Evolutionary conservation across 805 yeast species (phyloP), one percentile per base, ranked within the genome.

Genomic region (Metschnikowia reukaufii): DNA sequence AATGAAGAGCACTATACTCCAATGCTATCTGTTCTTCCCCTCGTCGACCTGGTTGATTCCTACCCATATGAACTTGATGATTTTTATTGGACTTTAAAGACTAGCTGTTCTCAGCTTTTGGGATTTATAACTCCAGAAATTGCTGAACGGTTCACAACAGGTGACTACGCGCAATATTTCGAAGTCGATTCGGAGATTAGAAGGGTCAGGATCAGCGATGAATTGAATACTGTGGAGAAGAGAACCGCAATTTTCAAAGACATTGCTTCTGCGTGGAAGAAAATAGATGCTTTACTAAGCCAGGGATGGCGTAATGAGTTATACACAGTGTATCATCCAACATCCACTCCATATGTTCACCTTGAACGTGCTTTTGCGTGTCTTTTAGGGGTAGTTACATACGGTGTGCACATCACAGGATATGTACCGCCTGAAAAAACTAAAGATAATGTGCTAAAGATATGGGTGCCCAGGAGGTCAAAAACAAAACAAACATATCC

Each of bases 401-500:
- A 89, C 63, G 99, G 99, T 1, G 84, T 84, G 4, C 98, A 94
- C 63, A 73, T 91, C 21, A 86, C 81, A 55, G 98, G 97, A 1
- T 94, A 81, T 56, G 72, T 85, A 0, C 75, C 80, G 0, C 75
- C 80, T 2, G 52, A 61, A 0, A 47, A 62, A 27, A 58, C 78
- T 4, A 17, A 48, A 2, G 66, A 71, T 33, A 76, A 77, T 1
- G 66, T 70, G 29, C 51, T 77, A 27, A 77, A 79, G 56, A 57
- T 86, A 48, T 94, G 98, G 98, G 76, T 92, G 8, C 96, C 99
- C 0, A 70, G 88, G 50, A 71, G 99, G 54, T 77, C 97, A 0
- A 63, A 71, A 4, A 75, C 82, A 1, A 94, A 94, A 63, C 84
- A 84, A 15, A 94, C 99, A 0, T 92, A 81, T 68, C 98, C 99